Percentiles rank a stretch among this genome's conserved stretches.
phyloP scores from a whole-genome alignment of 345 rosid genomes.

The Hibiscus tridactylites region DNA sequence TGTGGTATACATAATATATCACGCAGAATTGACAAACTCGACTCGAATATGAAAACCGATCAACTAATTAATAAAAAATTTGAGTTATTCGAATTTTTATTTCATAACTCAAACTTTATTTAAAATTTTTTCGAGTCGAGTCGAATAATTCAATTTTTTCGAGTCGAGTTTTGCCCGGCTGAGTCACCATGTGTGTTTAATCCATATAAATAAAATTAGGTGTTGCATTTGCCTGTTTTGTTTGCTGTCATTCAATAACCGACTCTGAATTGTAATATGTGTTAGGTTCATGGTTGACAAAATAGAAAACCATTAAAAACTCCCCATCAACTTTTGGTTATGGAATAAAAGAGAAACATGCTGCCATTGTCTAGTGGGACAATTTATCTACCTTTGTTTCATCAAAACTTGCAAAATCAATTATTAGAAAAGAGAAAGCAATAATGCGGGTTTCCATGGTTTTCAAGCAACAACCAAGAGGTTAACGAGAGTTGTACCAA shows the following conservation, averaged over 20 bases:
- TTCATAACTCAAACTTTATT: too few relatives aligned
- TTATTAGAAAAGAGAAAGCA: not conserved
- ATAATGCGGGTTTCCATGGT: not conserved
- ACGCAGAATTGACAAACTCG: too few relatives aligned
- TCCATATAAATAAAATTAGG: too few relatives aligned
- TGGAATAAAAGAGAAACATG: not conserved
- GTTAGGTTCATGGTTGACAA: not conserved
- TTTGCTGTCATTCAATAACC: not conserved
- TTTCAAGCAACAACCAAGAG: slow-evolving; percentile 4
- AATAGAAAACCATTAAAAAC: not conserved
- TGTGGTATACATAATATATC: too few relatives aligned
- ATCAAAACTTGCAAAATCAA: not conserved
- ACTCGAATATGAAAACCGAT: too few relatives aligned
- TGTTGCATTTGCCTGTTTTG: not conserved
- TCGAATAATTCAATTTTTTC: too few relatives aligned
- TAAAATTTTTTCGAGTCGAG: too few relatives aligned
- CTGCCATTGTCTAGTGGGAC: not conserved
- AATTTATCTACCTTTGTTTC: not conserved
- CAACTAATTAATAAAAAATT: too few relatives aligned
- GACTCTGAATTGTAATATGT: not conserved
- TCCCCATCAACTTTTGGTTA: not conserved
- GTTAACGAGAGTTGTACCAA: not conserved
- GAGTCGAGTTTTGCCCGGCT: too few relatives aligned
- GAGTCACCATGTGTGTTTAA: too few relatives aligned
- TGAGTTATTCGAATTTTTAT: too few relatives aligned